Base-by-base conservation (phyloP, 805 yeast species). In the Wickerhamiella qilinensis region DNA sequence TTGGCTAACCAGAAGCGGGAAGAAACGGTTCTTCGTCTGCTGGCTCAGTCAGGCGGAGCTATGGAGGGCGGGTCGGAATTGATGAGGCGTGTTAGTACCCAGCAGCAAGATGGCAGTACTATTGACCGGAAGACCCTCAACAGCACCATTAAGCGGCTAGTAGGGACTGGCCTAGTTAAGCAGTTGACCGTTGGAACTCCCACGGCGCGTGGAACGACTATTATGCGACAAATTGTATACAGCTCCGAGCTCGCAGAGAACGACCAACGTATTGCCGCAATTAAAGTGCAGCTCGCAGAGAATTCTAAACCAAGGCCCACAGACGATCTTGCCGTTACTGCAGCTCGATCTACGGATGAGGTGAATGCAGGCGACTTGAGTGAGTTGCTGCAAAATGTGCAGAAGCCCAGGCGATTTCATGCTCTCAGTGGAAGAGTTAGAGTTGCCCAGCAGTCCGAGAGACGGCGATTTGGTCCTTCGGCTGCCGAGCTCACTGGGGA, bases 101-200 rank as follows among this genome's bases (percentile, higher is more conserved):
- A 42, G 2, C 43, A 36, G 8, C 19, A 34, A 1, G 37, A 45
- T 44, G 66, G 65, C 0, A 60, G 68, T 12, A 54, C 54, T 1
- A 60, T 74, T 15, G 86, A 78, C 46, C 64, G 70, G 25, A 67
- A 65, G 38, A 78, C 86, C 0, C 48, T 71, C 11, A 48, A 52
- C 5, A 63, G 67, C 4, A 77, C 71, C 44, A 57, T 69, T 0
- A 44, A 47, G 1, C 41, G 48, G 3, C 54, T 73, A 21, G 55
- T 54, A 3, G 43, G 46, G 0, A 54, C 60, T 11, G 59, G 63
- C 5, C 48, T 50, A 24, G 36, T 66, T 8, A 49, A 50, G 18
- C 50, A 52, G 11, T 36, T 57, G 8, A 41, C 38, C 3, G 45
- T 56, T 8, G 44, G 49, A 3, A 49, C 50, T 1, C 49, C 51